Evolutionary conservation across 1,139 yeast genomes (phyloP), one percentile per base, ranked within the genome.

Genomic region (Yamadazyma jaroonii): DNA sequence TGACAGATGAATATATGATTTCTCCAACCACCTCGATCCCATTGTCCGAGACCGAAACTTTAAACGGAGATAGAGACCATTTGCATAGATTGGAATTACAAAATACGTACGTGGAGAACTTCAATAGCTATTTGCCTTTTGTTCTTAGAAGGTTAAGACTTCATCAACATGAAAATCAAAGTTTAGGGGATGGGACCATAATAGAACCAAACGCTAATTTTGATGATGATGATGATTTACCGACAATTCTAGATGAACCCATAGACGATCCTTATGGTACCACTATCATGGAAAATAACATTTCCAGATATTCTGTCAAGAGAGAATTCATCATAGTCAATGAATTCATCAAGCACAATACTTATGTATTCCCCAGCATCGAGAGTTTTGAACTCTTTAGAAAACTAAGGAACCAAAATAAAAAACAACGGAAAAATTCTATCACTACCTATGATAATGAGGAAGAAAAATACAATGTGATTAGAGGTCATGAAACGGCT

Each of bases 41-140:
- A 1, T 38, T 60, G 23, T 58, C 64, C 1, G 64, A 60, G 26
- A 40, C 58, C 2, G 61, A 53, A 9, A 60, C 65, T 1, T 47
- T 60, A 28, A 41, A 44, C 28, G 47, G 50, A 20, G 53, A 50
- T 32, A 36, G 40, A 26, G n/a, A n/a, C n/a, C 20, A 17, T 4
- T 33, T 38, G 1, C 55, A 57, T 17, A 47, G 62, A n/a, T 45
- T 59, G 29, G 66, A 64, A 26, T 52, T 70, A 9, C 76, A 68
- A 46, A 59, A 54, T 0, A 52, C 62, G 1, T 71, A 53, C 43
- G 53, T 51, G 28, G 73, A 64, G 13, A 71, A 71, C 42, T 68
- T 63, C 45, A 60, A 66, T 20, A 47, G 50, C 25, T 71, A 68
- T 45, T 46, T 64, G 9, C 77, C 77, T 2, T 71, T 50, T 48